A percentile compares a stretch with the other conserved stretches of the same genome.
phyloP scores from a whole-genome alignment of 352 stramenopile species.

The Phytophthora boehmeriae region DNA sequence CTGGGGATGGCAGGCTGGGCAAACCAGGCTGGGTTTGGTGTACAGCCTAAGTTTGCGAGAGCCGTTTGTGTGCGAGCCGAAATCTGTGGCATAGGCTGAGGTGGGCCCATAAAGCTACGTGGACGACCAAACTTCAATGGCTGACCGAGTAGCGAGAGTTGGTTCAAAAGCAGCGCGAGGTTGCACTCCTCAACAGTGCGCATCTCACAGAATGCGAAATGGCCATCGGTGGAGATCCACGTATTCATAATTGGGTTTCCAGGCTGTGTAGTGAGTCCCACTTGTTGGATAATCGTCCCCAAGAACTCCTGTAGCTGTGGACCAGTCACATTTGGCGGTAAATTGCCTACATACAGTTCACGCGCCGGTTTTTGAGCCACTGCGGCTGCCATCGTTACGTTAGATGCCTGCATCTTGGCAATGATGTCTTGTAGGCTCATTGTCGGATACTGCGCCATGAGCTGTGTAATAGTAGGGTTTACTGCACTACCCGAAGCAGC shows the following conservation, averaged over 20 bases:
- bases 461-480: conserved; percentile 84
- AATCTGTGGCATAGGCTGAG: conserved; percentile 76
- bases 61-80: conserved; percentile 77
- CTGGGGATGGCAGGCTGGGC: conserved; percentile 35
- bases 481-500: conserved; percentile 32
- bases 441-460: conserved; percentile 90
- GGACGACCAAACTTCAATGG: conserved; percentile 88
- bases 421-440: conserved; percentile 91
- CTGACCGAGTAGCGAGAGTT: conserved; percentile 76
- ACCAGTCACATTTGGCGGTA: conserved; percentile 82
- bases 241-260: conserved; percentile 86
- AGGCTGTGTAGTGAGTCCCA: conserved; percentile 74
- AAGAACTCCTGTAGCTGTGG: conserved; percentile 87
- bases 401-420: conserved; percentile 87
- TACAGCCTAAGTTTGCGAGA: conserved; percentile 81
- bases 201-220: conserved; percentile 91
- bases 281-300: conserved; percentile 88
- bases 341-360: conserved; percentile 87
- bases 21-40: conserved; percentile 83
- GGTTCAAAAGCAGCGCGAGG: conserved; percentile 83
- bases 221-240: conserved; percentile 86
- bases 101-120: conserved; percentile 81
- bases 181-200: conserved; percentile 87
- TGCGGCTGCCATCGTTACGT: conserved; percentile 72
- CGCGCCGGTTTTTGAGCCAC: conserved; percentile 81